These are phyloP conservation scores for Orbilia quercus DNA, from an alignment of 2,329 filamentous ascomycete species.

Conservation along the genomic window DNA sequence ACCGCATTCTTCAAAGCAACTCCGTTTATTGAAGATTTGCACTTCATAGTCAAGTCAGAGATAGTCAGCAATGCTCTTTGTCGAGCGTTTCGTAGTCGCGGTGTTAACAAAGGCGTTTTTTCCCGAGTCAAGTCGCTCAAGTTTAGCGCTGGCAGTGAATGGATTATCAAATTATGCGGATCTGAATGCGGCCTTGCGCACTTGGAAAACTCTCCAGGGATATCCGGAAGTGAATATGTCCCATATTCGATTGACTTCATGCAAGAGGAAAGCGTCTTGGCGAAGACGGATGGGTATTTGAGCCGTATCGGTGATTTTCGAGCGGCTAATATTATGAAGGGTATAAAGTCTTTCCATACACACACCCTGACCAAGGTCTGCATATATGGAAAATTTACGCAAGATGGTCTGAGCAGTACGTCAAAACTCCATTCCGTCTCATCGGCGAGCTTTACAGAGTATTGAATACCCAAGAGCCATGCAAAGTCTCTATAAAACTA, in stretches of 20 bases:
- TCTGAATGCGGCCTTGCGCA: slow-evolving; percentile 10
- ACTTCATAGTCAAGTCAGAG: slow-evolving; percentile 43
- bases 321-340: slow-evolving; percentile 42
- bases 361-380: slow-evolving; percentile 32
- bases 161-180: slow-evolving; percentile 46
- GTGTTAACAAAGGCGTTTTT: slow-evolving; percentile 6
- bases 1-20: slow-evolving; percentile 4
- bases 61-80: slow-evolving; percentile 38
- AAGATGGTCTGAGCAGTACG: slow-evolving; percentile 34
- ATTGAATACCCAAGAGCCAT: too few species aligned
- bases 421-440: too few species aligned
- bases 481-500: too few species aligned
- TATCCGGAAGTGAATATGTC: slow-evolving; percentile 18
- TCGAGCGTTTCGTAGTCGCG: slow-evolving; percentile 9
- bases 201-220: slow-evolving; percentile 37
- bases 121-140: slow-evolving; percentile 32
- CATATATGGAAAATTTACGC: slow-evolving; percentile 46
- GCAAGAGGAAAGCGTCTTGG: not conserved
- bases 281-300: not conserved
- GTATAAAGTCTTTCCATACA: slow-evolving; percentile 9
- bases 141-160: slow-evolving; percentile 49
- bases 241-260: slow-evolving; percentile 42
- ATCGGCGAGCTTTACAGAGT: too few species aligned
- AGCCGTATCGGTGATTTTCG: slow-evolving; percentile 42
- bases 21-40: slow-evolving; percentile 5